Evolutionary conservation across 139 green algal species (phyloP).

Genomic region (Chlamydomonas sphaeroides): DNA sequence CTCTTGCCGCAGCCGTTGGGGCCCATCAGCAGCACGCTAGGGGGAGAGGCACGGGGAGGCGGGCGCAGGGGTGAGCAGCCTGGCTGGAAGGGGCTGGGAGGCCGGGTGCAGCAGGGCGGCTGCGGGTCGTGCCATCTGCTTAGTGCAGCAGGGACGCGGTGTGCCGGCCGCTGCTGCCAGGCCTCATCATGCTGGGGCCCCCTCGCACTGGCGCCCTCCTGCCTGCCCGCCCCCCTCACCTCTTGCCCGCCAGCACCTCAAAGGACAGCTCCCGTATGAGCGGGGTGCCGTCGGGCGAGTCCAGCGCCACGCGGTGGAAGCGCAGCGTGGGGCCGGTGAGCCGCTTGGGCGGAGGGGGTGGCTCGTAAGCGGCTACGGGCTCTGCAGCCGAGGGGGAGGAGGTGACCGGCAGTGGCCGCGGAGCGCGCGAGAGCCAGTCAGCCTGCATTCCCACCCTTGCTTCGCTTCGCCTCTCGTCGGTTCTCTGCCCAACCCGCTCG

Average conservation of each 20-base stretch:
- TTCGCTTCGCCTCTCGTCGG: background rate
- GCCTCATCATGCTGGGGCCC: no score
- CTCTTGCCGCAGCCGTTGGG: slow-evolving; percentile 92
- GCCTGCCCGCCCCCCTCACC: slow-evolving; percentile 6
- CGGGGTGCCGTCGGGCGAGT: slow-evolving; percentile 81
- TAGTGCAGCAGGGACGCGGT: no score
- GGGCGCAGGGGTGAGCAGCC: background rate
- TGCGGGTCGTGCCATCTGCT: no score
- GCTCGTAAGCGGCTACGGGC: slow-evolving; percentile 2
- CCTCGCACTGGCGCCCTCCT: no score
- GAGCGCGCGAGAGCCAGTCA: no score
- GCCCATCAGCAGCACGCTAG: slow-evolving; percentile 87
- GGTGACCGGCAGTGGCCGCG: no score
- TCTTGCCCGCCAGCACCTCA: slow-evolving; percentile 58
- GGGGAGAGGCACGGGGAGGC: background rate
- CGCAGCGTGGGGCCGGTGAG: slow-evolving; percentile 50
- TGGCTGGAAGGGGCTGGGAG: background rate
- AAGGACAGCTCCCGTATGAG: slow-evolving; percentile 90
- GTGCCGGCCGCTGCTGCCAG: no score
- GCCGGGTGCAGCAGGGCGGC: no score
- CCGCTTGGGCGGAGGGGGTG: slow-evolving; percentile 44
- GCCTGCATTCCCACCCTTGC: background rate
- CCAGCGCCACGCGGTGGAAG: slow-evolving; percentile 84
- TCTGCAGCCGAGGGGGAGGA: background rate
- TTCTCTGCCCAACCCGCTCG: no score